Evolutionary conservation across 2,329 filamentous ascomycete species (phyloP).

Genomic region (Chaetomiaceae sp.): DNA sequence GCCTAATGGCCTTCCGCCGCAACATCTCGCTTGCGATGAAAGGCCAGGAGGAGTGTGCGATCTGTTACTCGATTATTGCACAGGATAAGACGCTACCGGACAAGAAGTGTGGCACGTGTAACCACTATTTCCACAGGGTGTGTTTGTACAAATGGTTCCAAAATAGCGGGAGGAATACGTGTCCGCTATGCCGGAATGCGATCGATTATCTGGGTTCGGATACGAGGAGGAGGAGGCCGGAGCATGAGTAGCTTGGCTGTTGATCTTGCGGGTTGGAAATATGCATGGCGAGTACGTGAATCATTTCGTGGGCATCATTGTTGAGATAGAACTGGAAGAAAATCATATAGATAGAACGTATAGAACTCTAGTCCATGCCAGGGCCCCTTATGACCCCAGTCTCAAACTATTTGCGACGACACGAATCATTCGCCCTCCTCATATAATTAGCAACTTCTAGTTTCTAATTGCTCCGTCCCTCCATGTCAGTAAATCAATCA

Average conservation of each 20-base stretch:
- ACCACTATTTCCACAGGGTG: conserved; percentile 83
- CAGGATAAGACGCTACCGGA: conserved; percentile 85
- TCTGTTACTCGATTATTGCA: conserved; percentile 93
- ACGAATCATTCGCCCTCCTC: no score
- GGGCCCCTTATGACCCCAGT: no score
- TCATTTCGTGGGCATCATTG: no score
- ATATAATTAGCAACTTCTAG: no score
- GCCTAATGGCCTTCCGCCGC: conserved; percentile 75
- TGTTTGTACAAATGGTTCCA: conserved; percentile 98
- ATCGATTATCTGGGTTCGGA: conserved; percentile 56
- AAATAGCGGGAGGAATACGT: conserved; percentile 85
- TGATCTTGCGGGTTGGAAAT: background rate
- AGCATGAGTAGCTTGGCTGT: conserved; percentile 16
- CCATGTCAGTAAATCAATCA: no score
- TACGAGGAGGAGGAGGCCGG: conserved; percentile 21
- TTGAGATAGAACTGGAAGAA: no score
- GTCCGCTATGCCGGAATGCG: conserved; percentile 85
- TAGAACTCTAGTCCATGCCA: no score
- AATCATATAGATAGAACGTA: no score
- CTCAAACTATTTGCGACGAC: no score
- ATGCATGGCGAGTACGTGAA: background rate
- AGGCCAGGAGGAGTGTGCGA: conserved; percentile 91
- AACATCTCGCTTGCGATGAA: conserved; percentile 87
- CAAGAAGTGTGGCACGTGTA: conserved; percentile 87
- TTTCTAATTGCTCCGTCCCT: no score